Conservation (phyloP, 2,329 filamentous ascomycete genomes). For the Clarireedia paspali region DNA sequence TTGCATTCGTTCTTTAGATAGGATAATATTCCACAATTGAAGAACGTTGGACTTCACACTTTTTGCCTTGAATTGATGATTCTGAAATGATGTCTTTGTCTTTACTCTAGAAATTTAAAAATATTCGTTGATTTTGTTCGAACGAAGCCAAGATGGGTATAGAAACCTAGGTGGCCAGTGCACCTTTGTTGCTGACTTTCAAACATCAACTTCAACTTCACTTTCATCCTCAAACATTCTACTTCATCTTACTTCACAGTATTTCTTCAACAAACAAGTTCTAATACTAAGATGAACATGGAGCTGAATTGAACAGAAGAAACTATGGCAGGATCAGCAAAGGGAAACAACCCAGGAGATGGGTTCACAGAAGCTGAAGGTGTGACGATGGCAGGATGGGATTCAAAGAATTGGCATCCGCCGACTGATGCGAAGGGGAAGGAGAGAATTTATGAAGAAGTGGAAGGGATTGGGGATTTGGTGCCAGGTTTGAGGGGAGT, state of each 20-base stretch:
- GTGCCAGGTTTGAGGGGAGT: slow-evolving; percentile 42
- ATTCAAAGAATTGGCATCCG: slow-evolving; percentile 34
- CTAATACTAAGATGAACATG: slow-evolving; percentile 23
- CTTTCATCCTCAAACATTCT: neutral
- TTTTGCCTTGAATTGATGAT: neutral
- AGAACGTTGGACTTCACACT: neutral
- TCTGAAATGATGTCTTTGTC: neutral
- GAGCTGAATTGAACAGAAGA: neutral
- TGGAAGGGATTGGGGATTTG: slow-evolving; percentile 37
- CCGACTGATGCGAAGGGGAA: slow-evolving; percentile 34
- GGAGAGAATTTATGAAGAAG: slow-evolving; percentile 37
- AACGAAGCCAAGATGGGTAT: neutral
- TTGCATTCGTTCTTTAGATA: slow-evolving; percentile 28
- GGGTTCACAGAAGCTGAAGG: slow-evolving; percentile 46
- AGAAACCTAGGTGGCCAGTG: neutral
- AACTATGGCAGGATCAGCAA: neutral
- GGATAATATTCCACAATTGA: slow-evolving; percentile 1
- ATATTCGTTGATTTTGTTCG: no score
- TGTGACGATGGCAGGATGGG: slow-evolving; percentile 32
- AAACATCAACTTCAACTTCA: neutral
- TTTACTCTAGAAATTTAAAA: no score
- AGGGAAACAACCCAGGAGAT: slow-evolving; percentile 32
- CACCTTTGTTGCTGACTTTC: no score
- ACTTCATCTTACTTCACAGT: neutral
- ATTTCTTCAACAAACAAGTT: slow-evolving; percentile 18